phyloP scores from a whole-genome alignment of 164 flowering plant species.

The Chimonanthus salicifolius region DNA sequence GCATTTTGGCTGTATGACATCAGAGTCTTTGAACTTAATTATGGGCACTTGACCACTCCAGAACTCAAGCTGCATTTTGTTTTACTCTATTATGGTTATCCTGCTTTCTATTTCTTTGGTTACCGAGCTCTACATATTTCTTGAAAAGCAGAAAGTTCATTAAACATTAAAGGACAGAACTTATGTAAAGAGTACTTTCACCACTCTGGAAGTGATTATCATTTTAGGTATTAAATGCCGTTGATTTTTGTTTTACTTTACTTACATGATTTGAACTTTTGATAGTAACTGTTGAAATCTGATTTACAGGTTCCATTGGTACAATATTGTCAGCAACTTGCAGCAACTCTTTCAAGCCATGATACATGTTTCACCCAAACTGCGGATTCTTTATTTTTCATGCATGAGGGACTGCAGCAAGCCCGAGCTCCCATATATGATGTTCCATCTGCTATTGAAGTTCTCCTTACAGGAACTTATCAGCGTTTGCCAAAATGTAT shows the following conservation, averaged over 20 bases:
- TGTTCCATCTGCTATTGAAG: slow-evolving; percentile 91
- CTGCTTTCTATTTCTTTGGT: neutral
- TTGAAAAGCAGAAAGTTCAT: no score
- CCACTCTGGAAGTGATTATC: neutral
- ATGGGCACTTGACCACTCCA: no score
- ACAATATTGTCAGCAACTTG: slow-evolving; percentile 90
- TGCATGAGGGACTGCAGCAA: slow-evolving; percentile 97
- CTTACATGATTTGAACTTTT: neutral
- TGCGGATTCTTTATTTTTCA: slow-evolving; percentile 91
- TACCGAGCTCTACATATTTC: neutral
- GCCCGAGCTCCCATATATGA: slow-evolving; percentile 98
- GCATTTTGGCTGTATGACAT: no score
- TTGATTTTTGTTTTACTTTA: neutral
- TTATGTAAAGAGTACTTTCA: neutral
- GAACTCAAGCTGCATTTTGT: no score
- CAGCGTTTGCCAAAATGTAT: slow-evolving; percentile 86
- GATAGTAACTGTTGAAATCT: slow-evolving; percentile 2
- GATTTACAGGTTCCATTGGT: slow-evolving; percentile 83
- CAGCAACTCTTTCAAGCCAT: slow-evolving; percentile 88
- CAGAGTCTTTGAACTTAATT: no score
- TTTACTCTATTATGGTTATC: no score
- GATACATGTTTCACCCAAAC: slow-evolving; percentile 95
- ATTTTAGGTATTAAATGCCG: neutral
- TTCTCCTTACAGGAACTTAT: slow-evolving; percentile 78
- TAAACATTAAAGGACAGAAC: no score